A percentile compares a stretch with the other conserved stretches of the same genome.
phyloP scores from a whole-genome alignment of 768 basidiomycete genomes.

The Tylopilus plumbeoviolaceoides region DNA sequence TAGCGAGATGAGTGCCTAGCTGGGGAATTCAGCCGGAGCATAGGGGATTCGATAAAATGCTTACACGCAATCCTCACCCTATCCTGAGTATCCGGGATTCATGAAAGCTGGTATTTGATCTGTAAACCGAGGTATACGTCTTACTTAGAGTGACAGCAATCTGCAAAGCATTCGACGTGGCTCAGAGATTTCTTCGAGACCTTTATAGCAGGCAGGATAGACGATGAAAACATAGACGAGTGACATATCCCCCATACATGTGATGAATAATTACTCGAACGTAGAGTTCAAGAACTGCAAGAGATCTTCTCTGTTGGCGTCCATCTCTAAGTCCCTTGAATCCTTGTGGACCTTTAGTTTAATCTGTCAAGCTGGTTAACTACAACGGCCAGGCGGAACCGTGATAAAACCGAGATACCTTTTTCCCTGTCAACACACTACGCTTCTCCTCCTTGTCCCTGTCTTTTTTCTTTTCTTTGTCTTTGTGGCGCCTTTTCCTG shows the following conservation, averaged over 20 bases:
- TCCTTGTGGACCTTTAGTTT: slow-evolving; percentile 63
- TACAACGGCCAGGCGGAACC: not conserved
- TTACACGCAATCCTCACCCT: too few species aligned
- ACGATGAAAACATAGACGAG: not conserved
- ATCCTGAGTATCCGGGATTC: too few species aligned
- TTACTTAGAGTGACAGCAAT: too few species aligned
- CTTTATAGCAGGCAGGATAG: not conserved
- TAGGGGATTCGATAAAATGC: too few species aligned
- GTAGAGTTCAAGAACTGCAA: slow-evolving; percentile 56
- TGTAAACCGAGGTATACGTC: too few species aligned
- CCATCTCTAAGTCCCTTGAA: slow-evolving; percentile 51
- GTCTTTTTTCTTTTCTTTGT: slow-evolving; percentile 34
- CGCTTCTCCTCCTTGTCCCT: slow-evolving; percentile 43
- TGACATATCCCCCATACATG: not conserved
- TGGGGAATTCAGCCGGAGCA: too few species aligned
- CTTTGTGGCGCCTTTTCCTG: slow-evolving; percentile 37
- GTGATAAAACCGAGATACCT: slow-evolving; percentile 32
- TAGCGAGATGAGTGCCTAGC: too few species aligned
- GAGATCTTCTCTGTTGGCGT: slow-evolving; percentile 51
- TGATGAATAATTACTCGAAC: slow-evolving; percentile 21
- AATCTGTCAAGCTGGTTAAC: slow-evolving; percentile 36
- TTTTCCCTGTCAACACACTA: slow-evolving; percentile 60
- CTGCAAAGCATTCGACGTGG: too few species aligned
- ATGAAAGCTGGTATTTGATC: too few species aligned
- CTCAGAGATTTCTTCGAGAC: not conserved